These are phyloP conservation scores for Pachyrhizus erosus DNA, from an alignment of 306 rosid genomes.

Conservation along the genomic window DNA sequence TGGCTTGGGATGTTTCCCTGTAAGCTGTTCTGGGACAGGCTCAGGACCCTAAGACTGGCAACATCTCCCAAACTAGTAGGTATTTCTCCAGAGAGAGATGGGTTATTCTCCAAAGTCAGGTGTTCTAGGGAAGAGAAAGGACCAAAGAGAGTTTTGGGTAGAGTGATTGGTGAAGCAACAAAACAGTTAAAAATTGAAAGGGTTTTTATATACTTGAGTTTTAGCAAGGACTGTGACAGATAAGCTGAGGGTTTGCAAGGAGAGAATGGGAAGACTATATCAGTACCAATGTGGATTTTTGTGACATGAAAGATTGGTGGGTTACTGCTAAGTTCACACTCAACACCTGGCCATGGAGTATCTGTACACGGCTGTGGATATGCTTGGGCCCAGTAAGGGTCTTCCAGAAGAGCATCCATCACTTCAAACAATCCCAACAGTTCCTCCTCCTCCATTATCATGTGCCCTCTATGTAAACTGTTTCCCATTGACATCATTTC, in stretches of 20 bases:
- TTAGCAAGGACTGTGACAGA: conserved; percentile 57
- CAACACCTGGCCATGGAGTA: conserved; percentile 77
- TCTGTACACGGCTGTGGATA: conserved; percentile 74
- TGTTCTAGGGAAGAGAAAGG: conserved; percentile 60
- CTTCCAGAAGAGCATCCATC: conserved; percentile 57
- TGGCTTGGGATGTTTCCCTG: conserved; percentile 55
- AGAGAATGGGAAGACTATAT: conserved; percentile 57
- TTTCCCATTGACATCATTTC: conserved; percentile 29
- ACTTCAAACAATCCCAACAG: conserved; percentile 68
- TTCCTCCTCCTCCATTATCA: conserved; percentile 60
- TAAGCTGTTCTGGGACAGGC: conserved; percentile 64
- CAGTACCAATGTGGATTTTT: conserved; percentile 73
- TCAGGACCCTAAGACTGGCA: conserved; percentile 57
- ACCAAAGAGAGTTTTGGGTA: conserved; percentile 54
- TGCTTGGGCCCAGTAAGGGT: conserved; percentile 56
- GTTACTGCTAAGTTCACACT: conserved; percentile 57
- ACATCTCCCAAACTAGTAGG: conserved; percentile 53
- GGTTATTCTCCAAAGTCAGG: conserved; percentile 64
- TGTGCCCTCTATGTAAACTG: conserved; percentile 28
- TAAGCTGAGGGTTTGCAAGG: conserved; percentile 66
- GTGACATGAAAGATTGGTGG: conserved; percentile 70
- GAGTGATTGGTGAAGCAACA: conserved; percentile 50
- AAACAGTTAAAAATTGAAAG: conserved; percentile 75
- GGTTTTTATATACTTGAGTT: conserved; percentile 64
- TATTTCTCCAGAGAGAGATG: conserved; percentile 57